These are phyloP conservation scores for Claviceps fusiformis DNA, from an alignment of 2,329 filamentous ascomycete genomes.

Conservation along the genomic window DNA sequence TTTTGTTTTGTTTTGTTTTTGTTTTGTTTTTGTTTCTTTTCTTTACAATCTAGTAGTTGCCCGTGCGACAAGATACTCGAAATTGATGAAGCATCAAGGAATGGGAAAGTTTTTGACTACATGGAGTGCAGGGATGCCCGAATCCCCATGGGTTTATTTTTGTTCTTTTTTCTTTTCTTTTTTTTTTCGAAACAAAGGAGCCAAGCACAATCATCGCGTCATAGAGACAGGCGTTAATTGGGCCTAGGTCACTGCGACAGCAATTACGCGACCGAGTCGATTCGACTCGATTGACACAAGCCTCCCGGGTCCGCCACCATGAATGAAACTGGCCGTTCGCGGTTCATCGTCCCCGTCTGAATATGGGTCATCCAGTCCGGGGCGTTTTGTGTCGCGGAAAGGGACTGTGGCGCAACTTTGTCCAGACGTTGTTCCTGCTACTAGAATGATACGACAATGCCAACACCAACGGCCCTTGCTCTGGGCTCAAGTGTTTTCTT, in stretches of 20 bases:
- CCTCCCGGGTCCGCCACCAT: background rate
- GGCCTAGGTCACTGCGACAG: background rate
- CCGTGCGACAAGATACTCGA: background rate
- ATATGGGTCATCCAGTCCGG: background rate
- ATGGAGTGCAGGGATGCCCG: background rate
- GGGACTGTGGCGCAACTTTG: too few relatives aligned
- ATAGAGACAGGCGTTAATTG: conserved; percentile 1
- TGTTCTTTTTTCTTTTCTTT: background rate
- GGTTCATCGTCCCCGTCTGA: background rate
- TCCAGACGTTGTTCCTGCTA: too few relatives aligned
- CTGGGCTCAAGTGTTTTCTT: too few relatives aligned
- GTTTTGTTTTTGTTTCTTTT: background rate
- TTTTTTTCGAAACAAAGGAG: background rate
- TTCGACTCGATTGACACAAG: background rate
- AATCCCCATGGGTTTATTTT: background rate
- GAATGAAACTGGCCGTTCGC: background rate
- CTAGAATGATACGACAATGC: too few relatives aligned
- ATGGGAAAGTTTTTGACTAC: background rate
- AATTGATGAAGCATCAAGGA: background rate
- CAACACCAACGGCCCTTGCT: too few relatives aligned
- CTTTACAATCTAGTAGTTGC: background rate
- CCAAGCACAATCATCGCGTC: conserved; percentile 2
- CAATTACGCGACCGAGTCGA: background rate
- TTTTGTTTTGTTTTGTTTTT: too few relatives aligned
- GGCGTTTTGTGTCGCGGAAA: too few relatives aligned